Evolutionary conservation across 768 basidiomycete genomes (phyloP), one percentile per base, ranked within the genome.

Genomic region (Boletus vermiculosoides): DNA sequence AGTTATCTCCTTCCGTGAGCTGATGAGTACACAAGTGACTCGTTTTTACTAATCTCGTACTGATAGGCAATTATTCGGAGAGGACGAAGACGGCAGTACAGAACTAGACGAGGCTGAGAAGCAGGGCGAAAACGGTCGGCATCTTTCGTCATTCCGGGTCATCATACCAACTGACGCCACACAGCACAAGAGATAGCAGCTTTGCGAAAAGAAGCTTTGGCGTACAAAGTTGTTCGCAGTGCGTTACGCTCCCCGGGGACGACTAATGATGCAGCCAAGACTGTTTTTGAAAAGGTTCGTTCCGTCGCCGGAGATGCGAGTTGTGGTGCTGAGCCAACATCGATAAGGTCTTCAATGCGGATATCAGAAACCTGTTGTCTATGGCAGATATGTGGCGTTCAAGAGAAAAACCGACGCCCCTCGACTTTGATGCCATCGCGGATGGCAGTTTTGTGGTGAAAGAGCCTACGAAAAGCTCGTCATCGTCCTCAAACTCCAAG

Each of bases 381-480:
- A 99, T 99, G 97, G 74, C 84, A 15, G 97, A 98, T 65, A 98
- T 99, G 94, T 99, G 97, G 97, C 86, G 86, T 33, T 83, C 88
- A 7, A 83, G 96, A 40, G 83, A 86, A n/a, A 88, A 88, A 50
- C 97, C 97, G 1, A 83, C 81, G 0, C 87, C 95, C 1, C 81
- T 99, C 28, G 85, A 90, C 56, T 94, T 87, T 64, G 85, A 90
- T n/a, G 72, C 75, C 3, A 93, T 98, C 62, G 70, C 84, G 63
- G 73, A 84, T 18, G 86, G 79, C 6, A 78, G 80, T 1, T 93
- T 92, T 65, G 67, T 73, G 13, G 71, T 81, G 20, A 76, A 72
- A 51, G 68, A 57, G 61, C 70, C 68, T 41, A 58, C 33, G 6
- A 68, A 52, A 41, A 52, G 54, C 13, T 53, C 51, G 4, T 25